These are phyloP conservation scores for Ascosphaera pollenicola DNA, from an alignment of 2,329 filamentous ascomycete species.

Conservation along the genomic window DNA sequence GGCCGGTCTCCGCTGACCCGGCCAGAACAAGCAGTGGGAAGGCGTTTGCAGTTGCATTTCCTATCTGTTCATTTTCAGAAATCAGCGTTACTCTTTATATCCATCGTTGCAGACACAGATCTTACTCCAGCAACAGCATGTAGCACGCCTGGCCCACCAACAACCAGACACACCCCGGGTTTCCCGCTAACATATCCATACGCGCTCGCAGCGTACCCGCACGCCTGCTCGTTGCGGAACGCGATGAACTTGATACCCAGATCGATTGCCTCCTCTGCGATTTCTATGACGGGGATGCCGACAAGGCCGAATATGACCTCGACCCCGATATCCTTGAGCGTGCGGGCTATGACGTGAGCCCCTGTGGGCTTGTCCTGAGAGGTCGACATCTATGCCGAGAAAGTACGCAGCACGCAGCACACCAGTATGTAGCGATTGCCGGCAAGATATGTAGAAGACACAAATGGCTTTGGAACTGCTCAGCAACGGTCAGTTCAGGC, in stretches of 20 bases:
- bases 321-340: constrained; percentile 27
- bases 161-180: constrained; percentile 35
- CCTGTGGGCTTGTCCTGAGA: constrained; percentile 14
- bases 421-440: no score
- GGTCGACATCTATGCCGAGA: not conserved
- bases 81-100: not conserved
- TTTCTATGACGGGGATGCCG: constrained; percentile 33
- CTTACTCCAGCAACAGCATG: constrained; percentile 34
- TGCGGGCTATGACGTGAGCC: constrained; percentile 26
- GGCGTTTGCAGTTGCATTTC: constrained; percentile 30
- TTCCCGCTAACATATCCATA: constrained; percentile 36
- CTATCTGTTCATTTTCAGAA: constrained; percentile 14
- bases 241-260: constrained; percentile 35
- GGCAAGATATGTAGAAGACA: no score
- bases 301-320: constrained; percentile 31
- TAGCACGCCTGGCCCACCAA: constrained; percentile 35
- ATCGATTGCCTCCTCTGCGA: constrained; percentile 33
- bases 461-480: no score
- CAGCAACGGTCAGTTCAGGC: no score
- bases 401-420: not conserved
- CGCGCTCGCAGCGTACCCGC: constrained; percentile 33
- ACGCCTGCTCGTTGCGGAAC: constrained; percentile 37
- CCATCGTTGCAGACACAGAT: constrained; percentile 1
- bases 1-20: constrained; percentile 30
- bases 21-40: constrained; percentile 33